phyloP scores from a whole-genome alignment of 129 eudicot species.

The Helianthus tuberosus region DNA sequence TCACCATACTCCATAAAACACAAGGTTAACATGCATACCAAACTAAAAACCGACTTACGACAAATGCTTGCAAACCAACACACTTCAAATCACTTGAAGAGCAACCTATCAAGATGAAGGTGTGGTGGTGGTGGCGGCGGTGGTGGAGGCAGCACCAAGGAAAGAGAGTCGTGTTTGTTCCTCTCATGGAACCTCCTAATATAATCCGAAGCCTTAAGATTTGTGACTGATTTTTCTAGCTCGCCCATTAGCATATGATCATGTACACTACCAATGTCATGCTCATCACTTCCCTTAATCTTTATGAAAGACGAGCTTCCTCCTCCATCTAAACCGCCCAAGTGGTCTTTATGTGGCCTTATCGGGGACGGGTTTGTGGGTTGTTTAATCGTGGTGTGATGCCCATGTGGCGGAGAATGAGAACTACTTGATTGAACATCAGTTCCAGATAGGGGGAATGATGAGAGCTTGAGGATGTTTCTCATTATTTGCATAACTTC shows the following conservation, averaged over 20 bases:
- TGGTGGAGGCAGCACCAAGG: slow-evolving; percentile 19
- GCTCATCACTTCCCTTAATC: slow-evolving; percentile 17
- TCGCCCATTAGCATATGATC: neutral
- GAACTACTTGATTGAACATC: slow-evolving; percentile 6
- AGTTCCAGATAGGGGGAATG: neutral
- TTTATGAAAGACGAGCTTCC: slow-evolving; percentile 27
- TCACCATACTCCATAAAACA: too few relatives aligned
- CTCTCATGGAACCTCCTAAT: slow-evolving; percentile 37
- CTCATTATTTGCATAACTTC: slow-evolving; percentile 20
- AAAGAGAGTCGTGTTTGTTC: slow-evolving; percentile 12
- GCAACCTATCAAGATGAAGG: neutral
- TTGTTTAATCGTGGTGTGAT: neutral
- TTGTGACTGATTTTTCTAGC: slow-evolving; percentile 16
- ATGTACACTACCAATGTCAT: slow-evolving; percentile 10
- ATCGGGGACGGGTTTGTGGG: neutral
- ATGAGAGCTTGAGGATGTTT: slow-evolving; percentile 25
- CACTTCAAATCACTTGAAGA: neutral
- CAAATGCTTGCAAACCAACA: too few relatives aligned
- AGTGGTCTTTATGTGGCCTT: neutral
- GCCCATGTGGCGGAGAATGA: slow-evolving; percentile 12
- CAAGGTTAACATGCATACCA: too few relatives aligned
- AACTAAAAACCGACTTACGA: too few relatives aligned
- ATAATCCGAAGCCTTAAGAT: slow-evolving; percentile 37
- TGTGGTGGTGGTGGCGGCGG: neutral
- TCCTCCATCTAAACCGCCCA: slow-evolving; percentile 13